phyloP scores from a whole-genome alignment of 2,329 filamentous ascomycete species.

The Trichophyton benhamiae region DNA sequence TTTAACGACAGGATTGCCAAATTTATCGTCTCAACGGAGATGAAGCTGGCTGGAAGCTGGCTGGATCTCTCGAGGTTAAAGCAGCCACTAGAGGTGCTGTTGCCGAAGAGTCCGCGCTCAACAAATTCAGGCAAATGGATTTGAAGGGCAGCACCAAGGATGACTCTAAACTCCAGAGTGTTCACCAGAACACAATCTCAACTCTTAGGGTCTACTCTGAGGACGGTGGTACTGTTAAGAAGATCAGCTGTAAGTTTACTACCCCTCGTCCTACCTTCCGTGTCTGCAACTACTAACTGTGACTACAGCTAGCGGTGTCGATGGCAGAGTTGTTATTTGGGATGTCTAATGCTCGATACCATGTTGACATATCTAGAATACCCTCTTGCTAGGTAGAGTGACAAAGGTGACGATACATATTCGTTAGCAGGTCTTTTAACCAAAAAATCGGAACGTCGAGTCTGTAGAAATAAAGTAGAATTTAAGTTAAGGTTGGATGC shows the following conservation, averaged over 20 bases:
- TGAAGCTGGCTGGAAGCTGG: constrained; percentile 69
- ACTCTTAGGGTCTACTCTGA: constrained; percentile 67
- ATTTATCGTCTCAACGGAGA: constrained; percentile 78
- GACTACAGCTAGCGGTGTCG: constrained; percentile 60
- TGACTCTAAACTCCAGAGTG: constrained; percentile 86
- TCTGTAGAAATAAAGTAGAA: not conserved
- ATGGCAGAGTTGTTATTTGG: constrained; percentile 74
- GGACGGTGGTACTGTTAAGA: constrained; percentile 51
- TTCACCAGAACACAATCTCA: constrained; percentile 92
- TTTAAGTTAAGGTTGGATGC: constrained; percentile 1
- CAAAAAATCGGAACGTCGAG: too few species aligned
- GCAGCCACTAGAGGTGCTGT: constrained; percentile 46
- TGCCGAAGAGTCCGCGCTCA: constrained; percentile 82
- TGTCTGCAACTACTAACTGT: constrained; percentile 5
- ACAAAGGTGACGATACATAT: too few species aligned
- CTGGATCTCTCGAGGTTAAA: constrained; percentile 68
- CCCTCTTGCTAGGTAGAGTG: too few species aligned
- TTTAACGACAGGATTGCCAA: constrained; percentile 49
- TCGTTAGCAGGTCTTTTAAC: too few species aligned
- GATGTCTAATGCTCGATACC: constrained; percentile 37
- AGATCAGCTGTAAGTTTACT: constrained; percentile 67
- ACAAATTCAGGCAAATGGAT: constrained; percentile 99
- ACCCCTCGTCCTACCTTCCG: constrained; percentile 6
- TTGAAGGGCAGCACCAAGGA: constrained; percentile 85
- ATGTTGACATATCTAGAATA: not conserved